Percentiles rank a stretch among this genome's conserved stretches.
These are phyloP conservation scores for Aspergillus asperescens DNA, from an alignment of 495 filamentous ascomycete species.

Conservation along the genomic window DNA sequence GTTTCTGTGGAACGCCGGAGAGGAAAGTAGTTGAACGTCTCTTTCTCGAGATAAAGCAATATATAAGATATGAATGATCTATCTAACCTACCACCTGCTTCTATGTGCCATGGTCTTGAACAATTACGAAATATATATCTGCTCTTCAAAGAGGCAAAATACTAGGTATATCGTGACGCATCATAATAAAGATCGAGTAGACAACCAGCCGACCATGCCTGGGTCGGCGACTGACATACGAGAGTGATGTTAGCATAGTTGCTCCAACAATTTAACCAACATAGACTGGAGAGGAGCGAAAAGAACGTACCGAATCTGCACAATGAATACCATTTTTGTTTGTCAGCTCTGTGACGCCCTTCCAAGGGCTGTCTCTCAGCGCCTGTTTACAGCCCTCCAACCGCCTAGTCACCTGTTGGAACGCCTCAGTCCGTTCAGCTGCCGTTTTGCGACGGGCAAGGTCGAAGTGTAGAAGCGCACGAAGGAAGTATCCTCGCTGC, in stretches of 20 bases:
- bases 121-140: not conserved
- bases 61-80: too few relatives aligned
- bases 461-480: conserved; percentile 88
- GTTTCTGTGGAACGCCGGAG: too few relatives aligned
- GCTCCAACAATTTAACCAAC: not conserved
- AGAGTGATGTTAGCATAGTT: conserved; percentile 11
- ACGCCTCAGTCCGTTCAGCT: conserved; percentile 69
- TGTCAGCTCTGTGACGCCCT: conserved; percentile 88
- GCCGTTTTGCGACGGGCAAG: conserved; percentile 60
- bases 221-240: conserved; percentile 67
- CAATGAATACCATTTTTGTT: conserved; percentile 82
- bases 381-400: conserved; percentile 76
- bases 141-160: not conserved
- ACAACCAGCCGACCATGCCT: conserved; percentile 92
- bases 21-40: too few relatives aligned
- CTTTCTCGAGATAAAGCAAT: too few relatives aligned
- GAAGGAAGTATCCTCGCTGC: conserved; percentile 91
- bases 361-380: conserved; percentile 75
- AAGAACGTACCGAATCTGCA: conserved; percentile 70
- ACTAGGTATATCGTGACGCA: conserved; percentile 46
- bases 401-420: conserved; percentile 86
- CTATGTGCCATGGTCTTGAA: not conserved
- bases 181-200: conserved; percentile 94
- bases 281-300: not conserved
- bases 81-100: not conserved